Evolutionary conservation across 768 basidiomycete genomes (phyloP).

Genomic region (Daedaleopsis sinensis): DNA sequence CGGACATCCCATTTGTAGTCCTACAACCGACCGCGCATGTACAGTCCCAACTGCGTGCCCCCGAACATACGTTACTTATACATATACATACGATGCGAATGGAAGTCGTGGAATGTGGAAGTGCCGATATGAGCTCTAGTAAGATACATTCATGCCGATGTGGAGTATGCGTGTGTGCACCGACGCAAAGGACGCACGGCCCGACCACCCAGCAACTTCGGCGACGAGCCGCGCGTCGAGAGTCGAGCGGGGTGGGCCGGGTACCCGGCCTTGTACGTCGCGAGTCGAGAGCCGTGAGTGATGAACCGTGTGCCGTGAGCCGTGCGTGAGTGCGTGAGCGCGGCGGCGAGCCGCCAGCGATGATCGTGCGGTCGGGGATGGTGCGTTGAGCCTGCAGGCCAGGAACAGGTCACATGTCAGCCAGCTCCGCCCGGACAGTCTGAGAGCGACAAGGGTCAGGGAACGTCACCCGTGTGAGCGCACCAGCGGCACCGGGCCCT

Average conservation of each 20-base stretch:
- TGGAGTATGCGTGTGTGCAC: conserved; percentile 3
- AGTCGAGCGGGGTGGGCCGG: not conserved
- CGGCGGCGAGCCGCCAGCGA: not conserved
- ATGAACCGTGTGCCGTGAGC: not conserved
- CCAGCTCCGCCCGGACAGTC: conserved; percentile 5
- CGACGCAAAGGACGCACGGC: not conserved
- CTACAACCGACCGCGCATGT: not conserved
- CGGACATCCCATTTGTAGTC: conserved; percentile 3
- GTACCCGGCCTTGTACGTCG: not conserved
- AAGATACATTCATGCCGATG: conserved; percentile 15
- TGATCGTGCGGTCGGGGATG: not conserved
- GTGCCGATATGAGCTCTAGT: conserved; percentile 13
- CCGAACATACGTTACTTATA: not conserved
- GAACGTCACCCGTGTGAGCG: conserved; percentile 18
- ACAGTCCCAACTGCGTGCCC: not conserved
- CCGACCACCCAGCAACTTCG: not conserved
- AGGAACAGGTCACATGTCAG: conserved; percentile 16
- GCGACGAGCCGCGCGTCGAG: not conserved
- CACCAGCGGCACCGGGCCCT: conserved; percentile 4
- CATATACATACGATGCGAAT: conserved; percentile 20
- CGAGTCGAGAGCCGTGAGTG: not conserved
- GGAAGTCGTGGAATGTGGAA: conserved; percentile 9
- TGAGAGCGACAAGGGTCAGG: conserved; percentile 12
- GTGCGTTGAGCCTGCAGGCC: conserved; percentile 1
- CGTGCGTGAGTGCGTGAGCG: not conserved